Percentiles rank a stretch among this genome's conserved stretches.
Conservation (phyloP, 140 eudicot species). For the Stevia rebaudiana region DNA sequence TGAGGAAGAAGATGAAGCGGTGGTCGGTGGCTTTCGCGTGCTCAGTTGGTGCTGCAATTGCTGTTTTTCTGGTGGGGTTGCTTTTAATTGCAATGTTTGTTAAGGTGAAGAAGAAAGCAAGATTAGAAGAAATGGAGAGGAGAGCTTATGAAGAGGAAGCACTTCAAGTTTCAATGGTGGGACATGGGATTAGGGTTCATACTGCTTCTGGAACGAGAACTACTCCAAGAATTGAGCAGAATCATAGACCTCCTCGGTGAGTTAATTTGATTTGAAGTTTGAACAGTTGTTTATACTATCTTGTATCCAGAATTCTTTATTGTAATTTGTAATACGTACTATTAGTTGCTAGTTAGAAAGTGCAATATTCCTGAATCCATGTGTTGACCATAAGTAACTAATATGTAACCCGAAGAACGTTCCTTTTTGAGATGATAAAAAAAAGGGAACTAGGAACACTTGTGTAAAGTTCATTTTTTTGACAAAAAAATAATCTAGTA, state of each 20-base stretch:
- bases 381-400: neutral
- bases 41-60: conserved; percentile 75
- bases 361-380: neutral
- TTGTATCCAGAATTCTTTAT: conserved; percentile 14
- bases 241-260: conserved; percentile 47
- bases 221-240: conserved; percentile 63
- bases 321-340: neutral
- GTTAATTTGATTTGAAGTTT: neutral
- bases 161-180: conserved; percentile 91
- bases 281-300: conserved; percentile 20
- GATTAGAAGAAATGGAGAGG: conserved; percentile 79
- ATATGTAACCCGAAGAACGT: too few relatives aligned
- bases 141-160: conserved; percentile 97
- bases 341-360: neutral
- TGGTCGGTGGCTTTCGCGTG: conserved; percentile 76
- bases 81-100: conserved; percentile 69
- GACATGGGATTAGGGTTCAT: conserved; percentile 73
- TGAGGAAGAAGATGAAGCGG: conserved; percentile 40
- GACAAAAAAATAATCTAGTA: too few relatives aligned
- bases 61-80: conserved; percentile 56
- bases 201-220: conserved; percentile 75
- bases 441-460: too few relatives aligned
- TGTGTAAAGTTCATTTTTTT: too few relatives aligned
- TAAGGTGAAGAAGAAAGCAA: conserved; percentile 77
- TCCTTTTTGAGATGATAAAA: too few relatives aligned